Evolutionary conservation across 148 eudicot genomes (phyloP), one percentile per base, ranked within the genome.

Genomic region (Persicaria maculosa): DNA sequence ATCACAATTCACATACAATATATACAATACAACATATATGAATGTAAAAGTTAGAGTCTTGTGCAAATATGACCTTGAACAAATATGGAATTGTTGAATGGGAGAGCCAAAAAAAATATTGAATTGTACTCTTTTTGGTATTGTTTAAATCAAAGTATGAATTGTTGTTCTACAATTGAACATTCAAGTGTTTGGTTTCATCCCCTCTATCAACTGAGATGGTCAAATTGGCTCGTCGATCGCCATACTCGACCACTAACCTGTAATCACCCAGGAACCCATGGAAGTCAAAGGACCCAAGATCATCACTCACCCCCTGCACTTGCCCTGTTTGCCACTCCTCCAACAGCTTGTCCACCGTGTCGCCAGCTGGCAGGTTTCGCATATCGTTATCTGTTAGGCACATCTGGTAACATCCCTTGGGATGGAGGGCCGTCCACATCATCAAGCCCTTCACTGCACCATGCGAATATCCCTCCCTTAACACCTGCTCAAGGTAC

Each of bases 391-490:
- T 68, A 45, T 94, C 97, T 0, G 97, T 91, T 3, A 94, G 85
- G 79, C 98, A 94, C 98, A 94, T 94, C 74, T 87, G 86, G 80
- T 91, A 93, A 55, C 98, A 93, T 25, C 97, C 94, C 50, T 77
- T 20, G 0, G 87, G 82, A 47, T 86, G 86, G 22, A 88, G 65
- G 5, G 94, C 97, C 12, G 94, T 77, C 98, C 98, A 91, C 10
- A 93, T 77, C 85, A 93, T 84, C 44, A 93, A 83, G 16, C 98
- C 98, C 46, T 91, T 78, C 15, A 93, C 90, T 1, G 86, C 75
- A 6, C 89, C 83, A 71, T 91, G 97, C 0, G 97, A 89, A 72
- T 78, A 89, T 47, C 90, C 94, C 86, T 93, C 98, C 67, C 97
- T 81, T 50, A 93, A 17, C 12, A 91, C 97, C 70, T 74, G 77